Base-by-base conservation (phyloP, 305 asterid genomes). In the Caryopteris hybrid region DNA sequence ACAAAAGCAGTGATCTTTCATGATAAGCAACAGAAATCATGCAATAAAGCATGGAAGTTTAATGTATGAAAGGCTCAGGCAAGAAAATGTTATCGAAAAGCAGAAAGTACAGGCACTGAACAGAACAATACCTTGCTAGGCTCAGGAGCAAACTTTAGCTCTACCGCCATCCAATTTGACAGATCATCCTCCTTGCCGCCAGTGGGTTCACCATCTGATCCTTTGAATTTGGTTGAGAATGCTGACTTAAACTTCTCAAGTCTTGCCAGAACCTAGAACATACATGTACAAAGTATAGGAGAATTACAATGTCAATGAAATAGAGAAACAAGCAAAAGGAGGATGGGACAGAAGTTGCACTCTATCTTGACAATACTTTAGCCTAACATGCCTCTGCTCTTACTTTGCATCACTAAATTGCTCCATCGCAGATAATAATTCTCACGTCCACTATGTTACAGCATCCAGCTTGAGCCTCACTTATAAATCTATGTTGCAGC, bases 81-180 rank as follows among this genome's bases (percentile, higher is more conserved):
- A 29, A 17, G 52, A 52, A 52, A 1, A 8, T 29, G 27, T 21
- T 18, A 31, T 8, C 23, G 31, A 10, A 47, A 47, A 54, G 56
- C 31, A 61, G 39, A 5, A n/a, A 38, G 51, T 47, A 64, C 58
- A 62, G 27, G 46, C 34, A 21, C 46, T 21, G n/a, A 55, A 43
- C 9, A 34, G 61, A 78, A 63, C 34, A 58, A 39, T 76, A 89
- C 98, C 98, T 94, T 91, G 68, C 86, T 84, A 71, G 78, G 73
- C 76, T 91, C 99, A 20, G 86, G 85, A 74, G 88, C 82, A 84
- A 94, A 94, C 76, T 85, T 76, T 63, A 94, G 82, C 66, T 63
- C 71, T 60, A 59, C 81, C 38, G 78, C 81, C 84, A 80, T 83
- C 99, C 98, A 91, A 65, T 79, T 85, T 48, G 88, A 76, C 63